Evolutionary conservation across 805 yeast genomes (phyloP).

Genomic region (Diddensiella santjacobensis): DNA sequence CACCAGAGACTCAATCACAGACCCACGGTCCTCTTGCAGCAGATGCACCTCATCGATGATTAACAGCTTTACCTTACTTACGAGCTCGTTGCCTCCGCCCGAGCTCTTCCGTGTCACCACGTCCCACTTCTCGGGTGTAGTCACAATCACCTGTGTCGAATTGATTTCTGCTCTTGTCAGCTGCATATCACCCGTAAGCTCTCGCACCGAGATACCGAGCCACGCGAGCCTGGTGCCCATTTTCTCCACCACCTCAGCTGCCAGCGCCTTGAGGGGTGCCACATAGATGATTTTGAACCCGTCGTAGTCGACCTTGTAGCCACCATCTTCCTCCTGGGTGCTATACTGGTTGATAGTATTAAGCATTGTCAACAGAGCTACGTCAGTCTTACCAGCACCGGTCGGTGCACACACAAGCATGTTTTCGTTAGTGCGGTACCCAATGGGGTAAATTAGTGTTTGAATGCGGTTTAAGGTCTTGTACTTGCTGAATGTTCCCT

Average conservation of each 20-base stretch:
- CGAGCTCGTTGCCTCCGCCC: conserved; percentile 83
- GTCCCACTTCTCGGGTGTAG: conserved; percentile 97
- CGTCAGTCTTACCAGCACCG: conserved; percentile 97
- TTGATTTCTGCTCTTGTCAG: conserved; percentile 73
- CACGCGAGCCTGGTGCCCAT: conserved; percentile 72
- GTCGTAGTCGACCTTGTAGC: conserved; percentile 62
- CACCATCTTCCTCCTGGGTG: conserved; percentile 39
- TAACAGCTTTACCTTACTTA: conserved; percentile 75
- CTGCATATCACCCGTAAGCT: conserved; percentile 95
- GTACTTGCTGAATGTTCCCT: conserved; percentile 79
- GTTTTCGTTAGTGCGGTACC: conserved; percentile 88
- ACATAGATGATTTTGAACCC: conserved; percentile 89
- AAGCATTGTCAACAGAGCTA: conserved; percentile 75
- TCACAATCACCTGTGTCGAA: conserved; percentile 82
- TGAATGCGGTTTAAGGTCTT: conserved; percentile 80
- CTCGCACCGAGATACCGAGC: conserved; percentile 83
- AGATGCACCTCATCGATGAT: conserved; percentile 96
- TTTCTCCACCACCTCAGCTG: conserved; percentile 95
- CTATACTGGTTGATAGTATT: conserved; percentile 70
- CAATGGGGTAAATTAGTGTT: conserved; percentile 85
- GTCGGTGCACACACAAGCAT: conserved; percentile 97
- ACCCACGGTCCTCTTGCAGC: conserved; percentile 95
- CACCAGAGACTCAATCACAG: conserved; percentile 91
- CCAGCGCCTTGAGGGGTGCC: conserved; percentile 90
- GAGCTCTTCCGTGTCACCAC: conserved; percentile 91